Percentiles rank a stretch among this genome's conserved stretches.
Evolutionary conservation across 495 filamentous ascomycete genomes (phyloP).

Genomic region (Trichoderma asperelloides): DNA sequence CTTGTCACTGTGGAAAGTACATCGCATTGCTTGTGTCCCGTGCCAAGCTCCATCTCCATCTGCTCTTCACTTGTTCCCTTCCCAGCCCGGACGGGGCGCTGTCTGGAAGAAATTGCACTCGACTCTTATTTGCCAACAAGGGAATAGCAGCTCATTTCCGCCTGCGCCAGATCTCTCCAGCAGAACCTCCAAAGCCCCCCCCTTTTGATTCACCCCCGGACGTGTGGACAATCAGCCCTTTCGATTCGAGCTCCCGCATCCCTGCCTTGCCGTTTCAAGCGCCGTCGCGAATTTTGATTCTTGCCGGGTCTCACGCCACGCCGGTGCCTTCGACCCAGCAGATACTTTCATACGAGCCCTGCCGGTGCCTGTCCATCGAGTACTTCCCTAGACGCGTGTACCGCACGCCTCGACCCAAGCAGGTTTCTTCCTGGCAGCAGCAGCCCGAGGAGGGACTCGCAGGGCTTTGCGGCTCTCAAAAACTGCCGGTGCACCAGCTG

Average conservation of each 20-base stretch:
- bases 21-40: not conserved
- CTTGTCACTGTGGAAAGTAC: not conserved
- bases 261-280: conserved; percentile 7
- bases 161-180: not conserved
- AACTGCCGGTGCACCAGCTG: not conserved
- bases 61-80: not conserved
- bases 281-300: not conserved
- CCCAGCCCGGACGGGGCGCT: not conserved
- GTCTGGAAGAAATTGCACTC: conserved; percentile 3
- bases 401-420: too few species aligned
- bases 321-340: not conserved
- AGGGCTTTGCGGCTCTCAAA: not conserved
- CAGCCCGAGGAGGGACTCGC: not conserved
- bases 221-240: conserved; percentile 7
- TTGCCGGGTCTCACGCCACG: not conserved
- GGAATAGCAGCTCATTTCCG: conserved; percentile 5
- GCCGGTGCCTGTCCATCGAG: not conserved
- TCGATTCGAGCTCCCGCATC: conserved; percentile 3
- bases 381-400: too few species aligned
- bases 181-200: conserved; percentile 1
- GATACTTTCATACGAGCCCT: not conserved
- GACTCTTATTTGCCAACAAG: not conserved
- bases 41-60: not conserved
- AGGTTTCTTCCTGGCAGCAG: not conserved
- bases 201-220: conserved; percentile 6